Conservation (phyloP, 1,284 basidiomycete genomes). For the Malassezia sp. region DNA sequence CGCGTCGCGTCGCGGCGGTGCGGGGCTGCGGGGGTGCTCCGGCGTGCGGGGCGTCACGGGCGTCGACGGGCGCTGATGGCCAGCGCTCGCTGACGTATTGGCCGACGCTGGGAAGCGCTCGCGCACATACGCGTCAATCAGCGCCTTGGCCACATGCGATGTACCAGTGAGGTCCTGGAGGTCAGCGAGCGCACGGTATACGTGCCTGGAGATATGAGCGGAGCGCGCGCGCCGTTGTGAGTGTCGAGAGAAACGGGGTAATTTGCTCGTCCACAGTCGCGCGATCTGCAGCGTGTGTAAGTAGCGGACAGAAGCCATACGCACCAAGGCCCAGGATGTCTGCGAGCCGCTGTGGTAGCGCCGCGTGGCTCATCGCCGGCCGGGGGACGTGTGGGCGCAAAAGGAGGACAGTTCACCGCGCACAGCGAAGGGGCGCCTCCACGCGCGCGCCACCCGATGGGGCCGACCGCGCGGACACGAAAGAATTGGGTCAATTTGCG, state of each 20-base stretch:
- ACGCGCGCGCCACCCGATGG: too few relatives aligned
- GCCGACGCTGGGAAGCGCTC: slow-evolving; percentile 3
- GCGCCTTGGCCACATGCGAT: slow-evolving; percentile 2
- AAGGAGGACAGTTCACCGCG: too few relatives aligned
- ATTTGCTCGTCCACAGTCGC: slow-evolving; percentile 7
- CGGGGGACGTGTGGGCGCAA: too few relatives aligned
- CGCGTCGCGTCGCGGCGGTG: not conserved
- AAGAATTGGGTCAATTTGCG: too few relatives aligned
- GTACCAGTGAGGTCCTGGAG: slow-evolving; percentile 10
- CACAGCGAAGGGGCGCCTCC: too few relatives aligned
- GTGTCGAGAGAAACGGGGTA: slow-evolving; percentile 6
- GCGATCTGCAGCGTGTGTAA: slow-evolving; percentile 1
- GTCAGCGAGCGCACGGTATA: not conserved
- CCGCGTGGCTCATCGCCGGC: too few relatives aligned
- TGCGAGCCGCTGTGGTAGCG: too few relatives aligned
- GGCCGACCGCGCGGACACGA: too few relatives aligned
- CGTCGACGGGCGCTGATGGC: not conserved
- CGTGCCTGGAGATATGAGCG: slow-evolving; percentile 5
- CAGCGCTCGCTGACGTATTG: not conserved
- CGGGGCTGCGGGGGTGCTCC: not conserved
- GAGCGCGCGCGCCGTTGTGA: slow-evolving; percentile 8
- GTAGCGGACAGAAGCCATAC: too few relatives aligned
- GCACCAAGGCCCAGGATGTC: slow-evolving; percentile 8
- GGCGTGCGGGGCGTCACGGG: not conserved
- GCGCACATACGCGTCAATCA: slow-evolving; percentile 6